Conservation (phyloP, 306 rosid genomes). For the Sesbania bispinosa region DNA sequence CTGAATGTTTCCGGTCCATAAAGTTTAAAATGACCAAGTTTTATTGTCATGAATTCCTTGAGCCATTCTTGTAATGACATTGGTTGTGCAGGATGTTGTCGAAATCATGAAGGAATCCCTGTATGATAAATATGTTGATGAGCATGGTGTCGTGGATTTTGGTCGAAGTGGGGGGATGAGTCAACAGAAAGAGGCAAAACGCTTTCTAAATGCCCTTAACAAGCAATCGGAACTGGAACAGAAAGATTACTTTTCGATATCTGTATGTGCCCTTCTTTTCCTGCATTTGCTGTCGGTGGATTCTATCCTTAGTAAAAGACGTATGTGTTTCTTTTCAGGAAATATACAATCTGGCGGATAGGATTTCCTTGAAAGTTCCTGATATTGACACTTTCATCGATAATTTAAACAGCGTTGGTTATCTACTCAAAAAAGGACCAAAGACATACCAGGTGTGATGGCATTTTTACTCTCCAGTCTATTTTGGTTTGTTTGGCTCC, state of each 20-base stretch:
- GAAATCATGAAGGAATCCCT: slow-evolving; percentile 98
- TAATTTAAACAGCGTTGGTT: slow-evolving; percentile 77
- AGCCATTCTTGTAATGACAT: slow-evolving; percentile 18
- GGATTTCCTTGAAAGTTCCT: slow-evolving; percentile 74
- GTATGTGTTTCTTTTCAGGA: slow-evolving; percentile 53
- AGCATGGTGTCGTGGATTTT: slow-evolving; percentile 88
- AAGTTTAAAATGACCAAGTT: slow-evolving; percentile 17
- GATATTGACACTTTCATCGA: slow-evolving; percentile 80
- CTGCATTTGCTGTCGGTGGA: not conserved
- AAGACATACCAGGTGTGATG: slow-evolving; percentile 80
- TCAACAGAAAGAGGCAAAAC: slow-evolving; percentile 92
- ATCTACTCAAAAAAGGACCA: slow-evolving; percentile 84
- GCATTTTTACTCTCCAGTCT: slow-evolving; percentile 1
- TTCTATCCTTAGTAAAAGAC: not conserved
- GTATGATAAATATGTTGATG: slow-evolving; percentile 85
- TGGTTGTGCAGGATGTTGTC: slow-evolving; percentile 77
- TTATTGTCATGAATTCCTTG: slow-evolving; percentile 10
- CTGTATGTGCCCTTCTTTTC: slow-evolving; percentile 43
- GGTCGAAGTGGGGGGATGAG: slow-evolving; percentile 99
- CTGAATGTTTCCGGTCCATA: slow-evolving; percentile 13
- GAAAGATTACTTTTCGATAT: slow-evolving; percentile 77
- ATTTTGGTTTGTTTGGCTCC: not conserved
- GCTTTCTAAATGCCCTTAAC: slow-evolving; percentile 86
- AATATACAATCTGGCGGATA: slow-evolving; percentile 87
- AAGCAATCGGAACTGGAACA: slow-evolving; percentile 86